Evolutionary conservation across 306 rosid species (phyloP), one percentile per base, ranked within the genome.

Genomic region (Fragaria nilgerrensis): DNA sequence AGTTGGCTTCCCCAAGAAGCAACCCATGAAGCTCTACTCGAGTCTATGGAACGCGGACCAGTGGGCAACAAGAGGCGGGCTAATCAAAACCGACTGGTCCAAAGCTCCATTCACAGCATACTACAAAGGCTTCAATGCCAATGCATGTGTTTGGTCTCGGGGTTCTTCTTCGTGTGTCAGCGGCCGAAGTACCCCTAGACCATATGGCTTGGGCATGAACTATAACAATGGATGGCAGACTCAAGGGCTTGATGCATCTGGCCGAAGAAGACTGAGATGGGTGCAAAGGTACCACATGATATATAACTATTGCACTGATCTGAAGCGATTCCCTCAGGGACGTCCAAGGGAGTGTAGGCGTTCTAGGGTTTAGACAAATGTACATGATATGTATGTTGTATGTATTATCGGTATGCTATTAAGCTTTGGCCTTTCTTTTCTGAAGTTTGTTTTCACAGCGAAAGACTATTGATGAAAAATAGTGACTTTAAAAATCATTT

Each of bases 31-130:
- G 80, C 80, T 79, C 43, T 75, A 75, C 83, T 83, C 86, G 29
- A 83, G 83, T 73, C 64, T 79, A 4, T 83, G 83, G 86, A 83
- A 70, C 3, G 83, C 80, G 1, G 86, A 83, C 66, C 86, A 79
- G 25, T 83, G 86, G 86, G 86, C 86, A 7, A 83, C 86, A 0
- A 70, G 55, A 75, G 86, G 86, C 8, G 83, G 86, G 22, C 23
- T 75, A 4, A 79, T 83, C 19, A 83, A 79, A 68, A 83, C 80
- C 19, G 80, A 83, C 45, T 83, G 86, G 86, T 79, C 86, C 44
- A 75, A 83, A 6, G 83, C 83, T 70, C 86, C 86, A n/a, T 83
- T 83, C 83, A 83, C 77, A 9, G 86, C 86, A 39, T 75, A 22
- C 71, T 83, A 79, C 27, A 69, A 53, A 20, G 37, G 76, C 71